Evolutionary conservation across 306 rosid species (phyloP), one percentile per base, ranked within the genome.

Genomic region (Prinsepia uniflora): DNA sequence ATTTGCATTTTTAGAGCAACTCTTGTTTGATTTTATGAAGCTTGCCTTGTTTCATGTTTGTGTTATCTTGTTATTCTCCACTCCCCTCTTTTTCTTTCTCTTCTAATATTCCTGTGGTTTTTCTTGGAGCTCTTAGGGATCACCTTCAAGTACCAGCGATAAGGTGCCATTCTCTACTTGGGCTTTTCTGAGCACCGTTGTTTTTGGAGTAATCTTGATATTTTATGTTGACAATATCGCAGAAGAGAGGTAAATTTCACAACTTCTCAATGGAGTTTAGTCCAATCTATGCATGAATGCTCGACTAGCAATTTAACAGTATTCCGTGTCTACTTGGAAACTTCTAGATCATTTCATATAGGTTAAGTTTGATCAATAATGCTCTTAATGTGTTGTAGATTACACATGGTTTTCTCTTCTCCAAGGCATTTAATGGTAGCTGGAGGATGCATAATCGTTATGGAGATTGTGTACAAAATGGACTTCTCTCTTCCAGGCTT

Each of bases 391-490:
- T 5, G 34, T 48, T 87, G 86, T 77, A 95, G 99, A 75, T 86
- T 95, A 80, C 99, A 91, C 86, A 81, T 89, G 97, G 97, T 95
- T 79, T 91, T 95, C 81, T 91, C 97, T 71, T 91, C 99, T 34
- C 97, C 99, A 43, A 89, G 95, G 75, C 99, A 95, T 88, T 82
- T 95, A 73, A 80, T 87, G 87, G 96, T 65, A n/a, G 96, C 97
- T 77, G 88, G 91, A 72, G 96, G 90, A 67, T 86, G 96, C 88
- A 89, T 88, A 79, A 86, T 95, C 50, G 63, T 84, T 54, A 83
- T 91, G 93, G 99, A 95, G 89, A 73, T 81, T 45, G 85, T 79
- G 67, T 91, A 87, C 89, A 82, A 82, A 67, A 86, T 89, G 97
- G 96, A 95, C 81, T 91, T 91, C 79, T 91, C 99, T 72, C 88